Base-by-base conservation (phyloP, 768 basidiomycete species). In the Phanerochaete carnosa region DNA sequence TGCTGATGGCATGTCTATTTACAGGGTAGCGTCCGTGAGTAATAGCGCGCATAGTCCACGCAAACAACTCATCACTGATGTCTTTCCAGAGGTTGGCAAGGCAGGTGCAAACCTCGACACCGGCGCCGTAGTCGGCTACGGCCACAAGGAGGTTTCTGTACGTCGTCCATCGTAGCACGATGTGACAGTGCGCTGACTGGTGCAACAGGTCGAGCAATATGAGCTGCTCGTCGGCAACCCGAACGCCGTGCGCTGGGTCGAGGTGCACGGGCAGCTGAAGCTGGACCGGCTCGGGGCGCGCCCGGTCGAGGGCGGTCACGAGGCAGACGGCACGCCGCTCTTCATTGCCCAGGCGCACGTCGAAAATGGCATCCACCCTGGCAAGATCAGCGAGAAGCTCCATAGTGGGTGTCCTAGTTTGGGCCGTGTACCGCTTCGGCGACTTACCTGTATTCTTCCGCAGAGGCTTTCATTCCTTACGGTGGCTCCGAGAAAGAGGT, bases 171-270 rank as follows among this genome's bases (percentile, higher is more conserved):
- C 50, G 50, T 33, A 16, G 7, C 16, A 39, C 19, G 23, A 25
- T 39, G 35, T 19, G 26, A n/a, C 49, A 39, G 35, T 28, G 30
- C 15, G 45, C 22, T 35, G 32, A 37, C 53, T 35, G 30, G 23
- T 5, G 9, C 49, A 16, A 22, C 64, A 90, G 89, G 39, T 86
- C 33, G 80, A 78, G 29, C 78, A 76, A 33, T 91, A 83, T 65
- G 89, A 92, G 67, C 79, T 91, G 49, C 84, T 92, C n/a, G 74
- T 90, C 19, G 89, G 87, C 1, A 76, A 90, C 66, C 73, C 76
- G 63, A 71, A 69, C 3, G 85, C 77, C 26, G 70, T 92, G 56
- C 76, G 65, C 52, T 92, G 89, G 89, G 83, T 87, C 0, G 62
- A 76, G 52, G 64, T 71, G 52, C 71, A 72, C 33, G 86, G 85